Conservation (phyloP, 805 yeast genomes). For the Wickerhamomyces bovis region DNA sequence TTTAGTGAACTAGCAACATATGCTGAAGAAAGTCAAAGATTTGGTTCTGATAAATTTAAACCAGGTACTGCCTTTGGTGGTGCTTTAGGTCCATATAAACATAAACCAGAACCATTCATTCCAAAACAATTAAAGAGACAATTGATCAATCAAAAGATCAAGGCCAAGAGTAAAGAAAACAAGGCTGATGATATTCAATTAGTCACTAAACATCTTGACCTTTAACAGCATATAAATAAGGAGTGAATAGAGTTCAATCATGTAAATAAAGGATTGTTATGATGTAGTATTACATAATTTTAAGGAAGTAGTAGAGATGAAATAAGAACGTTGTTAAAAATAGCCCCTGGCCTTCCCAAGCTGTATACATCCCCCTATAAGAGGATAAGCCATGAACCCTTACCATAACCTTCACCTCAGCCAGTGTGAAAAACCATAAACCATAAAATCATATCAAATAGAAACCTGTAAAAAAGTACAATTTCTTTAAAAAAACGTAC, state of each 20-base stretch:
- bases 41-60: slow-evolving; percentile 63
- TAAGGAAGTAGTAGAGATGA: too few relatives aligned
- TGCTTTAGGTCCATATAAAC: slow-evolving; percentile 46
- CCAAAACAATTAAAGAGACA: slow-evolving; percentile 42
- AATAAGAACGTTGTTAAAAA: not conserved
- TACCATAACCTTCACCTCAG: not conserved
- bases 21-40: slow-evolving; percentile 42
- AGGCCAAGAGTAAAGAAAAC: slow-evolving; percentile 14
- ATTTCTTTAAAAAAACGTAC: too few relatives aligned
- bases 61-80: slow-evolving; percentile 77
- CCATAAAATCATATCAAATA: not conserved
- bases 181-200: slow-evolving; percentile 18
- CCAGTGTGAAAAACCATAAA: not conserved
- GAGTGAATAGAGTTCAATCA: not conserved
- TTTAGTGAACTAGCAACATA: slow-evolving; percentile 44
- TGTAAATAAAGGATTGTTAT: slow-evolving; percentile 3
- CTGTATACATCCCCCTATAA: not conserved
- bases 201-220: slow-evolving; percentile 17
- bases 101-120: slow-evolving; percentile 61
- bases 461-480: too few relatives aligned
- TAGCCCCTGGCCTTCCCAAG: not conserved
- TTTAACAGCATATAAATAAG: slow-evolving; percentile 3
- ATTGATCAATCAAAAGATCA: slow-evolving; percentile 38
- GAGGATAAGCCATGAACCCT: not conserved
- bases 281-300: not conserved